These are phyloP conservation scores for Priceomyces castillae DNA, from an alignment of 805 yeast species.

Conservation along the genomic window DNA sequence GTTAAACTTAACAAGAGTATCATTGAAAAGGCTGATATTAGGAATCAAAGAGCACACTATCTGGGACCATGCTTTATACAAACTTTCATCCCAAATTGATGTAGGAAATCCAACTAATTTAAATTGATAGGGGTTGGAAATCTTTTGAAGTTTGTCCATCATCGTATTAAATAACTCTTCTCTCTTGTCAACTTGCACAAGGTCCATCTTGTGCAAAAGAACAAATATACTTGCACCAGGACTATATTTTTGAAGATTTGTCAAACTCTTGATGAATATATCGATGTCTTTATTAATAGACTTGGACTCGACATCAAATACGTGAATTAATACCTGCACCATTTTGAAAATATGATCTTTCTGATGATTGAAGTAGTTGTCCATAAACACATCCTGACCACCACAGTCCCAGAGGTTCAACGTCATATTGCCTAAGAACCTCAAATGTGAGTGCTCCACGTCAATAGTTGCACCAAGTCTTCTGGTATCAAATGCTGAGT, in stretches of 20 bases:
- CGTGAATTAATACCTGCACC: conserved; percentile 94
- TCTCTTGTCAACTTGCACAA: conserved; percentile 82
- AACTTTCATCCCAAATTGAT: conserved; percentile 94
- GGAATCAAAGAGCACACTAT: conserved; percentile 95
- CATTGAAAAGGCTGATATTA: conserved; percentile 77
- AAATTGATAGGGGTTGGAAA: conserved; percentile 65
- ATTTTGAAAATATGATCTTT: conserved; percentile 90
- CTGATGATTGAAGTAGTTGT: conserved; percentile 83
- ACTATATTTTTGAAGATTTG: conserved; percentile 75
- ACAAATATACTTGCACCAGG: conserved; percentile 93
- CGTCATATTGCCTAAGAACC: conserved; percentile 94
- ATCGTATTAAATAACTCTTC: conserved; percentile 79
- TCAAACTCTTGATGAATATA: conserved; percentile 79
- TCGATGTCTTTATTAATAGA: conserved; percentile 92
- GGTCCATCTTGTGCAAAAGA: conserved; percentile 91
- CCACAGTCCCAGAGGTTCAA: conserved; percentile 98
- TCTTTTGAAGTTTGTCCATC: conserved; percentile 76
- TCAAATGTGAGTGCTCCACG: conserved; percentile 93
- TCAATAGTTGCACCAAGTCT: conserved; percentile 96
- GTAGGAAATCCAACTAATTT: conserved; percentile 85
- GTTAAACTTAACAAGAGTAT: conserved; percentile 70
- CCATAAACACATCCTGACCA: conserved; percentile 96
- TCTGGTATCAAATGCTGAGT: conserved; percentile 94
- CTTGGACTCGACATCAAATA: conserved; percentile 92
- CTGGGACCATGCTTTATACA: conserved; percentile 95